These are phyloP conservation scores for Cochlearia excelsa DNA, from an alignment of 345 rosid genomes.

Conservation along the genomic window DNA sequence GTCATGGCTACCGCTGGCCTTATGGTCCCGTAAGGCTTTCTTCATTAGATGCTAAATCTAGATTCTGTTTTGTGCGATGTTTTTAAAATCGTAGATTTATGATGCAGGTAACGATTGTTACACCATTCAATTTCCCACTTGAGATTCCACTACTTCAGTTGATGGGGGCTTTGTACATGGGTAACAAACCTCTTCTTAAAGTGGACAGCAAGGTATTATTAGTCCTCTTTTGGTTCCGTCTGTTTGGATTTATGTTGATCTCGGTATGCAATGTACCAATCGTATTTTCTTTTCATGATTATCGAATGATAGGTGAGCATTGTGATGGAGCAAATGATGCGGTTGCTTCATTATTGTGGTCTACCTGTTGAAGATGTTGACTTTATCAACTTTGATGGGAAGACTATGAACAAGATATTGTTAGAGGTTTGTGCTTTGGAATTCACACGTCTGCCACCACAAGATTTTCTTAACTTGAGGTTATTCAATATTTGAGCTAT, in stretches of 20 bases:
- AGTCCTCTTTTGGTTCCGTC: background rate
- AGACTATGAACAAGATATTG: slow-evolving; percentile 82
- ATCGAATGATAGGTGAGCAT: slow-evolving; percentile 59
- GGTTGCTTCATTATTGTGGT: slow-evolving; percentile 86
- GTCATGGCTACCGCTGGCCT: slow-evolving; percentile 97
- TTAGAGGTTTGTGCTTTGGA: slow-evolving; percentile 61
- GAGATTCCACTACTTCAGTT: slow-evolving; percentile 96
- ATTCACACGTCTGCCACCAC: background rate
- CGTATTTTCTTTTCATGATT: slow-evolving; percentile 1
- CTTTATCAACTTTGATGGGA: slow-evolving; percentile 92
- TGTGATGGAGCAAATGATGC: slow-evolving; percentile 98
- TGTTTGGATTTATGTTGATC: background rate
- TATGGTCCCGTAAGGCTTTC: slow-evolving; percentile 83
- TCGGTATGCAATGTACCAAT: background rate
- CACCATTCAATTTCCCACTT: slow-evolving; percentile 95
- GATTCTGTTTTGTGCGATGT: background rate
- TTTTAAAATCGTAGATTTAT: slow-evolving; percentile 11
- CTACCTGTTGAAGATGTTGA: slow-evolving; percentile 90
- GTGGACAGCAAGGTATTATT: slow-evolving; percentile 90
- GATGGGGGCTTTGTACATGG: slow-evolving; percentile 99
- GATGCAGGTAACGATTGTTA: slow-evolving; percentile 81
- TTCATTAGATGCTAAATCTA: slow-evolving; percentile 11
- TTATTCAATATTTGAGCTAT: background rate
- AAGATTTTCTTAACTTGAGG: background rate
- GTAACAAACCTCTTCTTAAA: slow-evolving; percentile 91